Evolutionary conservation across 177 flowering plant species (phyloP), one percentile per base, ranked within the genome.

Genomic region (Vitis hybrid): DNA sequence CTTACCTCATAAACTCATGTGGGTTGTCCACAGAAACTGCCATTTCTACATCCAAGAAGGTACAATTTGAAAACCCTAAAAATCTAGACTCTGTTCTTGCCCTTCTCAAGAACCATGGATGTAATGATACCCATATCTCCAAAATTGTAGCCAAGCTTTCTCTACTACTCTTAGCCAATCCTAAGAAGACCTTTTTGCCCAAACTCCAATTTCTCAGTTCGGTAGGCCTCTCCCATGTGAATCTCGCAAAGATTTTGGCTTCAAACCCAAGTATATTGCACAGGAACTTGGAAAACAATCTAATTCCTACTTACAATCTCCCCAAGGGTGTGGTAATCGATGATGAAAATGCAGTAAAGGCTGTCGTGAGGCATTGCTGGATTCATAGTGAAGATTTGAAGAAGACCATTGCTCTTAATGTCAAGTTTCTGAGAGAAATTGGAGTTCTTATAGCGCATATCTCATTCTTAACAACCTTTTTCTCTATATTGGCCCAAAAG

Each of bases 131-230:
- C 56, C 40, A 62, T n/a, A 46, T 63, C 18, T 49, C 67, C 19
- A 21, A 7, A 21, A 1, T 49, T 16, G 56, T 64, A 1, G 0
- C n/a, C 40, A 51, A 1, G 13, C 11, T 1, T 3, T 14, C 56
- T 11, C 10, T 3, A 21, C 2, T 21, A 15, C 67, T 64, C 2
- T 24, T 50, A 16, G 56, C 32, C 10, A 50, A 64, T 50, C 4
- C 67, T 64, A 16, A 50, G 66, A 49, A 9, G 30, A 64, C 67
- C 56, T 32, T 64, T 64, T 49, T 64, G 67, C 67, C 67, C 15
- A 49, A 51, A 48, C 67, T 51, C 7, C 14, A 51, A n/a, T 64
- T 64, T 64, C 12, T 19, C n/a, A 0, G 1, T 19, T 64, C 56
- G 19, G 6, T 21, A 16, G 67, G 67, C 7, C 52, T 49, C 19